Evolutionary conservation across 2,329 filamentous ascomycete genomes (phyloP).

Genomic region (Stagonosporopsis cucurbitacearum): DNA sequence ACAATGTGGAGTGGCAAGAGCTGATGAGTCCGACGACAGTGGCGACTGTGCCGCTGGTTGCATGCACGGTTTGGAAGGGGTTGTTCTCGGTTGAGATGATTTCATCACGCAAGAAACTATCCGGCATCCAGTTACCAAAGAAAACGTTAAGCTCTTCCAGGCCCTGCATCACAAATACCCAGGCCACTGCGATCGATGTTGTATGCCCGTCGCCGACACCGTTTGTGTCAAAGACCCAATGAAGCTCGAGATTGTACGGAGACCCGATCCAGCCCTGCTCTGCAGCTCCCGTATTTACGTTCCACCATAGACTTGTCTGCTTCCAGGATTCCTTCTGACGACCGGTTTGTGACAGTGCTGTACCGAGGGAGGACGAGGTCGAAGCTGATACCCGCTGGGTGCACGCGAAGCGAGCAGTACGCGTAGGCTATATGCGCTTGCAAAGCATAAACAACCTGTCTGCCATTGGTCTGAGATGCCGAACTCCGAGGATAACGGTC

Average conservation of each 20-base stretch:
- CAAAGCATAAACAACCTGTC: background rate
- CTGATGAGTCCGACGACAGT: background rate
- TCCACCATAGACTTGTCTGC: background rate
- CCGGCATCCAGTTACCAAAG: no score
- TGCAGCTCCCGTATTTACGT: background rate
- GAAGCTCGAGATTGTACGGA: background rate
- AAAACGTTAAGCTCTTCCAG: background rate
- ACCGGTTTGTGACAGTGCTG: background rate
- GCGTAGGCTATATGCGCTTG: slow-evolving; percentile 5
- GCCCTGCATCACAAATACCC: background rate
- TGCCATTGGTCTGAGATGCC: slow-evolving; percentile 4
- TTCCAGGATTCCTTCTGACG: background rate
- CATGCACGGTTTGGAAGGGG: background rate
- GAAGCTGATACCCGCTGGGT: background rate
- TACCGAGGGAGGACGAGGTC: background rate
- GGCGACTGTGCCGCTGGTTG: background rate
- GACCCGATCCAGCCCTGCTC: background rate
- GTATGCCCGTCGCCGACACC: background rate
- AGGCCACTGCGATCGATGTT: background rate
- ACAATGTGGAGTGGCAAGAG: background rate
- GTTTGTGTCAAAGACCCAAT: background rate
- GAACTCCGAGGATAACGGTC: slow-evolving; percentile 10
- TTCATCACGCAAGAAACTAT: background rate
- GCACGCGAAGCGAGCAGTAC: background rate
- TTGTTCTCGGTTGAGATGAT: background rate